phyloP scores from a whole-genome alignment of 345 rosid genomes.

The Sapria himalayana region DNA sequence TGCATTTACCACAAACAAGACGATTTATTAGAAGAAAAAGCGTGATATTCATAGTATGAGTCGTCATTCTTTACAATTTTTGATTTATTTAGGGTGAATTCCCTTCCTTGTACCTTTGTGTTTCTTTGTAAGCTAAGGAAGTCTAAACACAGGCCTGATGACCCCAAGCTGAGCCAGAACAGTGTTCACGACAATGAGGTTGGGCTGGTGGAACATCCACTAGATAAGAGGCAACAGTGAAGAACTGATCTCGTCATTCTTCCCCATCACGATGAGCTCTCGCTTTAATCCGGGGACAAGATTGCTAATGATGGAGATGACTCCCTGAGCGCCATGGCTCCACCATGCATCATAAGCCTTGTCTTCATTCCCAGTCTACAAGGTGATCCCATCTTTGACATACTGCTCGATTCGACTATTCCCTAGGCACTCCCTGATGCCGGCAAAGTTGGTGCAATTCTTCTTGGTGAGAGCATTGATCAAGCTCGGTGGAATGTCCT shows the following conservation, averaged over 20 bases:
- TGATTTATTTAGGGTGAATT: too few relatives aligned
- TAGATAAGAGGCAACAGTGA: slow-evolving; percentile 56
- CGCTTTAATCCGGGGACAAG: slow-evolving; percentile 47
- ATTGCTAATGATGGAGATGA: slow-evolving; percentile 60
- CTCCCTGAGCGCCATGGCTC: slow-evolving; percentile 55
- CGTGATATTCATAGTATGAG: too few relatives aligned
- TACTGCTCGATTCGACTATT: slow-evolving; percentile 42
- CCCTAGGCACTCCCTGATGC: slow-evolving; percentile 63
- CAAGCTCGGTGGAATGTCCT: slow-evolving; percentile 51
- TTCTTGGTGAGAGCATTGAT: slow-evolving; percentile 36
- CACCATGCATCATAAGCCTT: slow-evolving; percentile 75
- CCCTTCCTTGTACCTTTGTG: too few relatives aligned
- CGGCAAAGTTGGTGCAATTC: slow-evolving; percentile 41
- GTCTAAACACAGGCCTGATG: slow-evolving; percentile 54
- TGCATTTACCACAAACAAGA: too few relatives aligned
- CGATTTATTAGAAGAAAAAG: too few relatives aligned
- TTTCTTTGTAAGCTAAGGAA: too few relatives aligned
- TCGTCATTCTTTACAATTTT: too few relatives aligned
- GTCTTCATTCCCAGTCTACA: slow-evolving; percentile 80
- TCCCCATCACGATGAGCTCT: slow-evolving; percentile 47
- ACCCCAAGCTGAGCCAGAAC: slow-evolving; percentile 82
- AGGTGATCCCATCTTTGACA: slow-evolving; percentile 39
- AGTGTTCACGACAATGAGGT: slow-evolving; percentile 69
- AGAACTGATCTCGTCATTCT: slow-evolving; percentile 26
- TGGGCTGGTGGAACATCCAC: slow-evolving; percentile 65